Conservation (phyloP, 257 asterid species). For the Jacaranda mimosifolia region DNA sequence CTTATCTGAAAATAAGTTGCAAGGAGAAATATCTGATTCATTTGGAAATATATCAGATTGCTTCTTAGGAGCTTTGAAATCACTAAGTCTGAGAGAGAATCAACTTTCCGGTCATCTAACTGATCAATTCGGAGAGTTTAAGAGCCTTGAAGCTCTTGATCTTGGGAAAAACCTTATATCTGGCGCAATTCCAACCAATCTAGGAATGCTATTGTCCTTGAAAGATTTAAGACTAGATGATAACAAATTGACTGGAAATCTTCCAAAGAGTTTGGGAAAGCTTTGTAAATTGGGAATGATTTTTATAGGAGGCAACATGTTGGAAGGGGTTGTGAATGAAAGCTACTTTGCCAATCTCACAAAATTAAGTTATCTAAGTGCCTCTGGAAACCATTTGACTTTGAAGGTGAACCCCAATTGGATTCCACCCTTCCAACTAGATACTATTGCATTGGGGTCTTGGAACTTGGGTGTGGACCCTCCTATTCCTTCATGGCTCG, state of each 20-base stretch:
- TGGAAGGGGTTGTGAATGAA: constrained; percentile 37
- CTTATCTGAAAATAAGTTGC: constrained; percentile 13
- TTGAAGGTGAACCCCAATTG: constrained; percentile 10
- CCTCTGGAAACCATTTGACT: constrained; percentile 30
- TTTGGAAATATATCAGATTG: constrained; percentile 25
- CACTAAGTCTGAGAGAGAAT: background rate
- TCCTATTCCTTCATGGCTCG: background rate
- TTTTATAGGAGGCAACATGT: background rate
- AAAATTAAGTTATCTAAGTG: background rate
- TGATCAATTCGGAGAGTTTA: constrained; percentile 23
- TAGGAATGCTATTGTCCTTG: constrained; percentile 12
- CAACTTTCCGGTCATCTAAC: constrained; percentile 32
- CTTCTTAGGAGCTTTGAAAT: constrained; percentile 3
- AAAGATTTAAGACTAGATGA: background rate
- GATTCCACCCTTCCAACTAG: background rate
- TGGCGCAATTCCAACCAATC: constrained; percentile 35
- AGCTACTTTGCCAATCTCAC: constrained; percentile 40
- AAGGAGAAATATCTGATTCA: constrained; percentile 18
- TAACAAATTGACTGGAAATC: constrained; percentile 42
- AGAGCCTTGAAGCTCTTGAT: background rate
- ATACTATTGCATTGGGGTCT: background rate
- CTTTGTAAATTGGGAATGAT: background rate
- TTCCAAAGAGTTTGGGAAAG: constrained; percentile 41
- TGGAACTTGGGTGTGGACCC: background rate
- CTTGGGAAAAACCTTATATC: constrained; percentile 16